Percentiles rank a stretch among this genome's conserved stretches.
These are phyloP conservation scores for Penicillium brasilianum DNA, from an alignment of 2,329 filamentous ascomycete species.

Conservation along the genomic window DNA sequence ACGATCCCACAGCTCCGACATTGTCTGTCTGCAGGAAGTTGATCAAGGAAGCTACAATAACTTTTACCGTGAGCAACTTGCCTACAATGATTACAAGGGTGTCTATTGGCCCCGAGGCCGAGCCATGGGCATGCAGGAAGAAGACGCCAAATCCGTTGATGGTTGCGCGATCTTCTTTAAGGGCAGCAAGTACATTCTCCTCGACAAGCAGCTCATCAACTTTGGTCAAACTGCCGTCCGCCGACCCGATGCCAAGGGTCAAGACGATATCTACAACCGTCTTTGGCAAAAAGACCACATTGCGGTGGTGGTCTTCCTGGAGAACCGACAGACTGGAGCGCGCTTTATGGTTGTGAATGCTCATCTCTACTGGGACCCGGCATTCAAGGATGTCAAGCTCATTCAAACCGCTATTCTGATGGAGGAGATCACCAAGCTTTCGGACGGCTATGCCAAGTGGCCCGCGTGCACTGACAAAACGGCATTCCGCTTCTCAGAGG, in stretches of 20 bases:
- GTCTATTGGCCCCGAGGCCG: conserved; percentile 90
- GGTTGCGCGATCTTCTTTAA: conserved; percentile 98
- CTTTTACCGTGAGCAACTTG: conserved; percentile 85
- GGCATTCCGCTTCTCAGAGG: conserved; percentile 57
- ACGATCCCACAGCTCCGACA: conserved; percentile 77
- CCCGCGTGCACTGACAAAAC: conserved; percentile 81
- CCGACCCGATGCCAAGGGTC: conserved; percentile 93
- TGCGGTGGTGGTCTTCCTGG: conserved; percentile 87
- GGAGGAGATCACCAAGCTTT: conserved; percentile 85
- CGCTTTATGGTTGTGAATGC: conserved; percentile 92
- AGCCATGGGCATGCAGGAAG: conserved; percentile 88
- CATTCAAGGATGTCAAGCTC: conserved; percentile 89
- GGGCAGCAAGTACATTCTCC: conserved; percentile 86
- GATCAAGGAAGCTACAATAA: conserved; percentile 91
- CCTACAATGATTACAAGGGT: conserved; percentile 88
- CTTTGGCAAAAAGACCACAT: conserved; percentile 99
- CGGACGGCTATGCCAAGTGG: conserved; percentile 81
- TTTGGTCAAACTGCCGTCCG: conserved; percentile 92
- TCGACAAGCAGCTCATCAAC: conserved; percentile 94
- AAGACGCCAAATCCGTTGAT: conserved; percentile 87
- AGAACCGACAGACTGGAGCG: conserved; percentile 88
- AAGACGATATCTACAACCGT: conserved; percentile 96
- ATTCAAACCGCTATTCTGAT: conserved; percentile 95
- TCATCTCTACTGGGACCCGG: conserved; percentile 94
- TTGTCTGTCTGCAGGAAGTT: conserved; percentile 92